phyloP scores from a whole-genome alignment of 2,329 filamentous ascomycete species.

The Pestalotiopsis sp. region DNA sequence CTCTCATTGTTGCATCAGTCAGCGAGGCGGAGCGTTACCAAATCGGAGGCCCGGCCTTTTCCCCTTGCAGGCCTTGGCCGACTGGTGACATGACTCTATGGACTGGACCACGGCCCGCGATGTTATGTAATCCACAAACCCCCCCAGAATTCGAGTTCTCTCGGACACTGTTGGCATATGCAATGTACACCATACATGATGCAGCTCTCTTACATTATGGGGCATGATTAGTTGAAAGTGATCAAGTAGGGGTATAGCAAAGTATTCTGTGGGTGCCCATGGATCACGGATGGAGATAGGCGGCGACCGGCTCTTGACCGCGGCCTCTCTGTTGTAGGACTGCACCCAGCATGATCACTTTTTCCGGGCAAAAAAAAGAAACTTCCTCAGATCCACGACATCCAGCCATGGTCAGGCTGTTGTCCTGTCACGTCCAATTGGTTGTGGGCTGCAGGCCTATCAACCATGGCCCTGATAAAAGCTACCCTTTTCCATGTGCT shows the following conservation, averaged over 20 bases:
- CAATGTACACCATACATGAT: no score
- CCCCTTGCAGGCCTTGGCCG: background rate
- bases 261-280: no score
- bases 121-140: no score
- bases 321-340: background rate
- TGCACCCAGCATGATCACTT: background rate
- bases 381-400: background rate
- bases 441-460: background rate
- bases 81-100: background rate
- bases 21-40: background rate
- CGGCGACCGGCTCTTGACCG: background rate
- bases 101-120: background rate
- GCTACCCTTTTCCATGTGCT: background rate
- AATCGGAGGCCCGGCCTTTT: background rate
- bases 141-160: no score
- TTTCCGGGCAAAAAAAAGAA: background rate
- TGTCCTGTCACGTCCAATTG: background rate
- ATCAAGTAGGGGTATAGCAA: no score
- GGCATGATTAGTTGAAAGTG: no score
- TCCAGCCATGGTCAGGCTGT: background rate
- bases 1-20: background rate
- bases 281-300: background rate
- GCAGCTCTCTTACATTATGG: no score
- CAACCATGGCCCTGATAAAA: background rate
- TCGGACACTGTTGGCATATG: no score